Evolutionary conservation across 176 grass and related monocot species (phyloP).

Genomic region (Ampelocalamus luodianensis): DNA sequence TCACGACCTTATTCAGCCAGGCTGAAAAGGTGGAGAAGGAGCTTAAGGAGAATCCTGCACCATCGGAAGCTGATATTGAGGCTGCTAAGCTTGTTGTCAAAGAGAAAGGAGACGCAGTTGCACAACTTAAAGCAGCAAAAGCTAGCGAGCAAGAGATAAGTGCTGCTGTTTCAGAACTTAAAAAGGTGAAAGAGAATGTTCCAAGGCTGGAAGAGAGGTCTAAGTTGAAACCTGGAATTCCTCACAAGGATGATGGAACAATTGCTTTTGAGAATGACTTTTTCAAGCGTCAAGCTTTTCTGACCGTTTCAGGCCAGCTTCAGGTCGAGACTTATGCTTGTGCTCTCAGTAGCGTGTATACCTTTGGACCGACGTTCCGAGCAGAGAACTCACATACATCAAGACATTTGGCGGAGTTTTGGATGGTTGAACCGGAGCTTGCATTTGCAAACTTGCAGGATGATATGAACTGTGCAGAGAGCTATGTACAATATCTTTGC

Average conservation of each 20-base stretch:
- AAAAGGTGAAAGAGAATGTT: constrained; percentile 65
- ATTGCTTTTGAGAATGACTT: constrained; percentile 79
- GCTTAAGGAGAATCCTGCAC: constrained; percentile 71
- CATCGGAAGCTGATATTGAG: constrained; percentile 75
- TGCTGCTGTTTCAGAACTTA: constrained; percentile 71
- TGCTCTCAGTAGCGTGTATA: constrained; percentile 87
- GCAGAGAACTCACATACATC: constrained; percentile 94
- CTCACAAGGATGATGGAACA: constrained; percentile 65
- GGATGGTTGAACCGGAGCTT: constrained; percentile 99
- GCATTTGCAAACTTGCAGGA: constrained; percentile 97
- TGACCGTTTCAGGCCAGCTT: constrained; percentile 93
- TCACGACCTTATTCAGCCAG: constrained; percentile 78
- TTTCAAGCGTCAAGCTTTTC: constrained; percentile 91
- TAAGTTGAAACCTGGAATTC: constrained; percentile 89
- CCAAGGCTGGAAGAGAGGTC: constrained; percentile 78
- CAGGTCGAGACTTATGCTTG: constrained; percentile 96
- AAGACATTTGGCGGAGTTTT: constrained; percentile 93
- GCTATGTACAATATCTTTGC: constrained; percentile 86
- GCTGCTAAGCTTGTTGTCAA: constrained; percentile 69
- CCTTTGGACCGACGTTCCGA: constrained; percentile 95
- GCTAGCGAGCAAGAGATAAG: constrained; percentile 67
- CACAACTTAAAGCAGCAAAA: constrained; percentile 74
- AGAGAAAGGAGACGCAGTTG: constrained; percentile 70
- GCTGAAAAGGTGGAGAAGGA: constrained; percentile 86
- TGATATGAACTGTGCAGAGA: constrained; percentile 93